phyloP scores from a whole-genome alignment of 2,329 filamentous ascomycete genomes.

The Epicoccum sorghinum region DNA sequence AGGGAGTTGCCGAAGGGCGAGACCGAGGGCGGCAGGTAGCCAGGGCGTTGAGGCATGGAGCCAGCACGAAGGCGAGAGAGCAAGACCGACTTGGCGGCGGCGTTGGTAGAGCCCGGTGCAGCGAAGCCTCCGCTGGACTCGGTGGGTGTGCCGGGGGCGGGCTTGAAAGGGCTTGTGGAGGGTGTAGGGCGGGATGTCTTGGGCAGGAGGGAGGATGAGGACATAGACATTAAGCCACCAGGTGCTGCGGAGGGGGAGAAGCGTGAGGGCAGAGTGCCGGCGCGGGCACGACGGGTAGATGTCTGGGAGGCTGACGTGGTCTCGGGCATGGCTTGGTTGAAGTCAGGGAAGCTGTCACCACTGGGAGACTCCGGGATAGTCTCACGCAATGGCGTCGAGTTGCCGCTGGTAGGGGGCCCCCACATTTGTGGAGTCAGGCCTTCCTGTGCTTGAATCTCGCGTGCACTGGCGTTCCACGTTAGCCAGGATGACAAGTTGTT shows the following conservation, averaged over 20 bases:
- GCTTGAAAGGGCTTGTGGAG: slow-evolving; percentile 85
- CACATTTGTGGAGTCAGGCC: slow-evolving; percentile 77
- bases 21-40: slow-evolving; percentile 62
- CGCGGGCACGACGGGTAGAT: slow-evolving; percentile 79
- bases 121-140: slow-evolving; percentile 36
- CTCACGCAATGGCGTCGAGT: slow-evolving; percentile 93
- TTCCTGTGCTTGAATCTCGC: slow-evolving; percentile 97
- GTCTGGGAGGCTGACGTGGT: slow-evolving; percentile 62
- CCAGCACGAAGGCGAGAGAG: slow-evolving; percentile 87
- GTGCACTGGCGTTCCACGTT: slow-evolving; percentile 65
- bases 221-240: slow-evolving; percentile 59
- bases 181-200: slow-evolving; percentile 86
- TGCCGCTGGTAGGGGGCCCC: slow-evolving; percentile 95
- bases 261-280: slow-evolving; percentile 93
- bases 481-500: slow-evolving; percentile 37
- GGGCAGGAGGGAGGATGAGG: slow-evolving; percentile 59
- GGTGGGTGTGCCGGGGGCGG: slow-evolving; percentile 55
- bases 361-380: slow-evolving; percentile 97
- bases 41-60: slow-evolving; percentile 89
- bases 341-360: slow-evolving; percentile 89
- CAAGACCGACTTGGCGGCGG: slow-evolving; percentile 69
- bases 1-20: slow-evolving; percentile 85
- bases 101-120: slow-evolving; percentile 56
- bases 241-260: slow-evolving; percentile 79
- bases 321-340: slow-evolving; percentile 73